Evolutionary conservation across 2,329 filamentous ascomycete genomes (phyloP).

Genomic region (Trichoderma sp.): DNA sequence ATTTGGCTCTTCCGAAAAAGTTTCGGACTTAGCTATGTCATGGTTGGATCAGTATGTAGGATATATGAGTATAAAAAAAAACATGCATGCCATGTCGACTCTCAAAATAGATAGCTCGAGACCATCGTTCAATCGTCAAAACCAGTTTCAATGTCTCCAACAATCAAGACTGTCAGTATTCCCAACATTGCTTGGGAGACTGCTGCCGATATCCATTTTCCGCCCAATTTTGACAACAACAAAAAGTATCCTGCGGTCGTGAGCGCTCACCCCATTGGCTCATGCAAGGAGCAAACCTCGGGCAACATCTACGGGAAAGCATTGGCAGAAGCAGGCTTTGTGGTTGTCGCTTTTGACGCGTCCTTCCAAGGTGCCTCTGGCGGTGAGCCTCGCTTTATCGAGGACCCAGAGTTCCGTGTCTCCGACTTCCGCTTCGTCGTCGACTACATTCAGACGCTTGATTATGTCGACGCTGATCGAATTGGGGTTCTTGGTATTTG

Average conservation of each 20-base stretch:
- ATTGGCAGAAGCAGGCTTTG: neutral
- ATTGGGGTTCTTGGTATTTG: neutral
- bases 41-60: neutral
- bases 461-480: neutral
- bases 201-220: neutral
- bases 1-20: neutral
- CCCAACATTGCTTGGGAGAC: constrained; percentile 1
- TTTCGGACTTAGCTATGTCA: neutral
- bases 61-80: neutral
- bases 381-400: neutral
- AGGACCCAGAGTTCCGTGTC: neutral
- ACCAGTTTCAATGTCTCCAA: neutral
- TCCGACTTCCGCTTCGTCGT: neutral
- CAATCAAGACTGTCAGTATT: neutral
- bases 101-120: neutral
- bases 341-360: neutral
- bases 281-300: neutral
- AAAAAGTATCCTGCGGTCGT: neutral
- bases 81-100: neutral
- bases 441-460: neutral
- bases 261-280: neutral
- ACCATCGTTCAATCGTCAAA: neutral
- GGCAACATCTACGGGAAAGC: neutral
- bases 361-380: neutral
- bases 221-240: neutral